Evolutionary conservation across 1,284 basidiomycete species (phyloP), one percentile per base, ranked within the genome.

Genomic region (Sporisorium sorghi): DNA sequence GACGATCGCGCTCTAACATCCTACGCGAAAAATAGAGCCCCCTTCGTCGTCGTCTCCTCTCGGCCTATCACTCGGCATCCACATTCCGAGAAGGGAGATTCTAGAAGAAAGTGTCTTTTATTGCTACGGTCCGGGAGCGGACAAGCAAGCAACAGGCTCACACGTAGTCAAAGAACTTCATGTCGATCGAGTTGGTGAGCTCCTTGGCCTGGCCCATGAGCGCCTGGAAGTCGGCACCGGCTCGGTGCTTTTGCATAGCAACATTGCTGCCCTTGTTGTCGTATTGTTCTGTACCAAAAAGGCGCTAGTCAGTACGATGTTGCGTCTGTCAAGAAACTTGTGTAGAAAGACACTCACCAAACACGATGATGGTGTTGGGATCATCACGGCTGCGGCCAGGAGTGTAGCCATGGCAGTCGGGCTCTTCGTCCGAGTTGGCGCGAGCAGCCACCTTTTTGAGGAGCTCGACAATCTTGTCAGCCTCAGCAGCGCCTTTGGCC

Each of bases 341-440:
- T n/a, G n/a, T n/a, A 3, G 7, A 24, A 23, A 21, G 23, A 39
- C 19, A 58, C 70, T 56, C 30, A 73, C 71, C 73, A 56, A 67
- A 71, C 21, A 75, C 73, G 12, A 71, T 55, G 48, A 71, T 63
- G 46, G 53, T 67, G 67, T 63, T 63, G 43, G 73, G 73, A 49
- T 75, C 53, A n/a, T 70, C 59, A 44, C 60, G 52, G 59, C 61
- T 60, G 55, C 73, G 67, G 40, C 53, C 67, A 32, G 73, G 67
- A 15, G 53, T 6, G 57, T 75, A 75, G 32, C n/a, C 51, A 12
- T 54, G 54, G 57, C 67, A 71, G 53, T 75, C 55, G 60, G 73
- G 73, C 58, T 75, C 73, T 42, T 75, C 59, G 54, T 70, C 56
- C 52, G 73, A 75, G 43, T 67, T 57, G 55, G 73, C 73, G 21